Evolutionary conservation across 352 stramenopile genomes (phyloP).

Genomic region (Phytopythium kandeliae): DNA sequence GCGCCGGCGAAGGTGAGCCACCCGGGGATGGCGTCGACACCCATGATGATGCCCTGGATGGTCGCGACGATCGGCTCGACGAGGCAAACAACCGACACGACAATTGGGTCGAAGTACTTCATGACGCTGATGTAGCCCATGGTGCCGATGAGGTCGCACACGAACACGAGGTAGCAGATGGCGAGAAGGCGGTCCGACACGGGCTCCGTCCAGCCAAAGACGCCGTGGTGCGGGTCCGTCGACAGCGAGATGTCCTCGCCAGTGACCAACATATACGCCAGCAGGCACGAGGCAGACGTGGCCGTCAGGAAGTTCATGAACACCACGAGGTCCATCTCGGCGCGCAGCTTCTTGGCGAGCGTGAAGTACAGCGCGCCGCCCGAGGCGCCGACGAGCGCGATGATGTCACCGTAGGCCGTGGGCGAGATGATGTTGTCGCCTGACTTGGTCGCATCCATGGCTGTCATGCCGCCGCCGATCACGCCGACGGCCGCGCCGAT

Average conservation of each 20-base stretch:
- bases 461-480: slow-evolving; percentile 60
- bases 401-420: slow-evolving; percentile 50
- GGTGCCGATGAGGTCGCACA: slow-evolving; percentile 85
- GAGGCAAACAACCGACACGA: slow-evolving; percentile 83
- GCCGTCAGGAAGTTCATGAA: slow-evolving; percentile 59
- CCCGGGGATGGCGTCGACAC: slow-evolving; percentile 72
- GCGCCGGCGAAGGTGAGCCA: slow-evolving; percentile 65
- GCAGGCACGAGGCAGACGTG: slow-evolving; percentile 42
- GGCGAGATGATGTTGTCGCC: slow-evolving; percentile 38
- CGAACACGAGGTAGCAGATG: slow-evolving; percentile 79
- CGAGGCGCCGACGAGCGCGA: slow-evolving; percentile 60
- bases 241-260: slow-evolving; percentile 59
- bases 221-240: slow-evolving; percentile 47
- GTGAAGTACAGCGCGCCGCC: slow-evolving; percentile 77
- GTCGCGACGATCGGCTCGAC: slow-evolving; percentile 86
- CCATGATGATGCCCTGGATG: slow-evolving; percentile 62
- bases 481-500: slow-evolving; percentile 65
- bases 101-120: slow-evolving; percentile 92
- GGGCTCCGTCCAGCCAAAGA: slow-evolving; percentile 82
- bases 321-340: slow-evolving; percentile 65
- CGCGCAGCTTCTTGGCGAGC: slow-evolving; percentile 65
- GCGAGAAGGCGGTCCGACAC: slow-evolving; percentile 49
- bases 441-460: slow-evolving; percentile 42
- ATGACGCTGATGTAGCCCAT: slow-evolving; percentile 90
- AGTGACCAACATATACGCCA: slow-evolving; percentile 55